Evolutionary conservation across 495 filamentous ascomycete species (phyloP).

Genomic region (Filosporella fistucella): DNA sequence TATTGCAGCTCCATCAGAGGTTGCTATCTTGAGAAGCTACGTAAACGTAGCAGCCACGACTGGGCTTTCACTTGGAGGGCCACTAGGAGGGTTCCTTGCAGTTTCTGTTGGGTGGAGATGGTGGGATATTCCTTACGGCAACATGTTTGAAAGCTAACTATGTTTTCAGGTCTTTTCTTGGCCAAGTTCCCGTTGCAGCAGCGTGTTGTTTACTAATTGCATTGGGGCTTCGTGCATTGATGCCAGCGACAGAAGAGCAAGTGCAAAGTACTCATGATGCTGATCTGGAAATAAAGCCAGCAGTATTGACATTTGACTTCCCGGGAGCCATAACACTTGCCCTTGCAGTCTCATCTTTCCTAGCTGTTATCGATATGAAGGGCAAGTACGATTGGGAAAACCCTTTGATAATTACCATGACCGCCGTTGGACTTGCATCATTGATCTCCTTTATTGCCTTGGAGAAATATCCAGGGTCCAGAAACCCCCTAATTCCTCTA

Average conservation of each 20-base stretch:
- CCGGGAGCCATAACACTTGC: constrained; percentile 48
- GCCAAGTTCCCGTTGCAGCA: constrained; percentile 25
- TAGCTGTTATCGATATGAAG: constrained; percentile 49
- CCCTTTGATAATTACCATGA: constrained; percentile 12
- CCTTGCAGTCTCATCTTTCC: constrained; percentile 41
- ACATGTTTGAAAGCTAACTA: not conserved
- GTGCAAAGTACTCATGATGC: too few relatives aligned
- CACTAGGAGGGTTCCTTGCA: constrained; percentile 59
- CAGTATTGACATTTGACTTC: constrained; percentile 31
- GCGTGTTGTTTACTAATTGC: constrained; percentile 20
- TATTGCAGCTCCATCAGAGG: constrained; percentile 54
- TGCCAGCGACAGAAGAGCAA: not conserved
- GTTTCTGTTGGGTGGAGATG: constrained; percentile 67
- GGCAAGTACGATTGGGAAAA: constrained; percentile 14
- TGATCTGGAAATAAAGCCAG: constrained; percentile 18
- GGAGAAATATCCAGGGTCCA: constrained; percentile 24
- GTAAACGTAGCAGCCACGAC: constrained; percentile 60
- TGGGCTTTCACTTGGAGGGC: constrained; percentile 58
- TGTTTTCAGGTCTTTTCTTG: constrained; percentile 27
- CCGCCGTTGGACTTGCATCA: constrained; percentile 11
- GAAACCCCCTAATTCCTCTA: constrained; percentile 28
- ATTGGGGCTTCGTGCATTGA: constrained; percentile 13
- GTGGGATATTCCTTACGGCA: constrained; percentile 26
- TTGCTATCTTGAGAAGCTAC: constrained; percentile 61
- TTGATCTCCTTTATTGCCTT: constrained; percentile 20